Evolutionary conservation across 306 rosid genomes (phyloP).

Genomic region (Astragalus membranaceus): DNA sequence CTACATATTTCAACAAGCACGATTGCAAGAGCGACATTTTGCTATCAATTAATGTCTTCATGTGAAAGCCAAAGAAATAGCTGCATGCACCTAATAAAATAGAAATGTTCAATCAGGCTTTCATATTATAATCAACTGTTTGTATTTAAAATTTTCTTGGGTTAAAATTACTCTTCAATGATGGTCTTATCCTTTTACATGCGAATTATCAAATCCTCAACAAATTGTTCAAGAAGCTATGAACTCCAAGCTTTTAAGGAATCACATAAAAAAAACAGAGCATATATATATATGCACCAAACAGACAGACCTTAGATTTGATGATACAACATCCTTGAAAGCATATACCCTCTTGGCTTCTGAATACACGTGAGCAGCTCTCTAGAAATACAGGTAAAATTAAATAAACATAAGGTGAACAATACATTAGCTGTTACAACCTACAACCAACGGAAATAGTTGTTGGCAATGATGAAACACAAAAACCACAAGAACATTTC

Average conservation of each 20-base stretch:
- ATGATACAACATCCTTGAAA: no score
- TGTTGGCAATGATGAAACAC: conserved; percentile 10
- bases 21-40: background rate
- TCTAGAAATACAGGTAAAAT: no score
- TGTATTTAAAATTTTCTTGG: background rate
- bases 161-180: background rate
- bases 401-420: background rate
- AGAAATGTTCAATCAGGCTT: background rate
- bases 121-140: background rate
- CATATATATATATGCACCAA: no score
- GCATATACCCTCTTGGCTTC: no score
- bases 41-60: background rate
- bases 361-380: no score
- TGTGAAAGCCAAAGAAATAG: background rate
- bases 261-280: no score
- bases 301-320: no score
- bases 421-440: background rate
- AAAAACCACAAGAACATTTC: background rate
- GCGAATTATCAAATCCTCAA: conserved; percentile 2
- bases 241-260: background rate
- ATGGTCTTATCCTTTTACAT: background rate
- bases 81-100: background rate
- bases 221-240: background rate
- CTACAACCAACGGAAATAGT: background rate
- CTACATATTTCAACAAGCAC: background rate